A percentile compares a stretch with the other conserved stretches of the same genome.
These are phyloP conservation scores for Pseudoturritis turrita DNA, from an alignment of 345 rosid genomes.

Conservation along the genomic window DNA sequence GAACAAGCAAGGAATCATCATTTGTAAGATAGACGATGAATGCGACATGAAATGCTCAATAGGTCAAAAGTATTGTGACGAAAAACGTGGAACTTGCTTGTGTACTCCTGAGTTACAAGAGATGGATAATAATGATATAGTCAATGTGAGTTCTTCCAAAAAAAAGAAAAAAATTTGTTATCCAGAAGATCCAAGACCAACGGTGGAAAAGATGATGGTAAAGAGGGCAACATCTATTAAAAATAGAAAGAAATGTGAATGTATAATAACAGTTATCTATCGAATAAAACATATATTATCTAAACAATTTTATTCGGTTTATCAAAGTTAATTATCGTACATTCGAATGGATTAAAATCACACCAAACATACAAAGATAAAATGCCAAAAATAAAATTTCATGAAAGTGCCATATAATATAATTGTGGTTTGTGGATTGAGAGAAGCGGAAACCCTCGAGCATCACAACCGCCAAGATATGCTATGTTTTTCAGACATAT, in stretches of 20 bases:
- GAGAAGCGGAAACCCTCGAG: too few relatives aligned
- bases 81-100: background rate
- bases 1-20: background rate
- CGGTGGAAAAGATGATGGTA: too few relatives aligned
- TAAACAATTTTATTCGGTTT: background rate
- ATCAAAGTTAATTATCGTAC: background rate
- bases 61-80: background rate
- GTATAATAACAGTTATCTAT: background rate
- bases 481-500: too few relatives aligned
- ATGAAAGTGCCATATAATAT: background rate
- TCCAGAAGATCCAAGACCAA: background rate
- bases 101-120: background rate
- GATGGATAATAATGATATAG: background rate
- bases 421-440: too few relatives aligned
- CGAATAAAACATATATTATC: background rate
- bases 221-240: too few relatives aligned
- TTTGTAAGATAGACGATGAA: too few relatives aligned
- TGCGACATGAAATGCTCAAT: too few relatives aligned
- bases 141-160: background rate
- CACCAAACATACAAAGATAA: background rate
- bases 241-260: too few relatives aligned
- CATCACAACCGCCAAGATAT: too few relatives aligned
- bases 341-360: background rate
- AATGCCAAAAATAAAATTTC: background rate
- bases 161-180: background rate